Evolutionary conservation across 768 basidiomycete species (phyloP).

Genomic region (Amanita exitialis): DNA sequence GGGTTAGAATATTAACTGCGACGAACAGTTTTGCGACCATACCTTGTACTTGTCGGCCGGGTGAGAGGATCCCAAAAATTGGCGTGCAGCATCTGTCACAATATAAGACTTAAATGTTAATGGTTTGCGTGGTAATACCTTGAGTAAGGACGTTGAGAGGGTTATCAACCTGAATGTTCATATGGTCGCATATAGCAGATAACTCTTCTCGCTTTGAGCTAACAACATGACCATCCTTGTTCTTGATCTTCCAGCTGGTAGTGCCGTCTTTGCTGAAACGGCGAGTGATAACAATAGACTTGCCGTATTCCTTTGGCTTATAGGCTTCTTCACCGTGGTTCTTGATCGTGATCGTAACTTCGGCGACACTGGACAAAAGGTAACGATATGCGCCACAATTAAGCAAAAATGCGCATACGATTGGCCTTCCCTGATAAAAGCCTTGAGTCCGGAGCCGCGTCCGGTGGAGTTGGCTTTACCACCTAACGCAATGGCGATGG

Average conservation of each 20-base stretch:
- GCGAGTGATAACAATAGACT: slow-evolving; percentile 78
- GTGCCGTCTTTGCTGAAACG: slow-evolving; percentile 67
- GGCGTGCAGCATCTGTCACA: slow-evolving; percentile 49
- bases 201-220: slow-evolving; percentile 79
- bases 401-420: slow-evolving; percentile 33
- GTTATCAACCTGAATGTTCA: slow-evolving; percentile 96
- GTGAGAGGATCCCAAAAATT: slow-evolving; percentile 79
- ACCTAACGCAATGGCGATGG: slow-evolving; percentile 86
- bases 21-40: slow-evolving; percentile 11
- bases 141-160: slow-evolving; percentile 93
- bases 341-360: slow-evolving; percentile 74
- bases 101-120: slow-evolving; percentile 12
- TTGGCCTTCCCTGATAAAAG: slow-evolving; percentile 80
- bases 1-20: background rate
- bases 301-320: slow-evolving; percentile 76
- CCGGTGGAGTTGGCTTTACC: slow-evolving; percentile 91
- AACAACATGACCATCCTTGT: slow-evolving; percentile 51
- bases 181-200: slow-evolving; percentile 82
- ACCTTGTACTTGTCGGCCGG: slow-evolving; percentile 87
- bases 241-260: slow-evolving; percentile 77
- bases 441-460: slow-evolving; percentile 74
- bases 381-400: background rate
- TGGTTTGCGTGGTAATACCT: slow-evolving; percentile 27
- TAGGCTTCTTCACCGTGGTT: slow-evolving; percentile 91
- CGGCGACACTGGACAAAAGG: slow-evolving; percentile 39